phyloP scores from a whole-genome alignment of 1,139 yeast genomes.

The Hansenula sp. region DNA sequence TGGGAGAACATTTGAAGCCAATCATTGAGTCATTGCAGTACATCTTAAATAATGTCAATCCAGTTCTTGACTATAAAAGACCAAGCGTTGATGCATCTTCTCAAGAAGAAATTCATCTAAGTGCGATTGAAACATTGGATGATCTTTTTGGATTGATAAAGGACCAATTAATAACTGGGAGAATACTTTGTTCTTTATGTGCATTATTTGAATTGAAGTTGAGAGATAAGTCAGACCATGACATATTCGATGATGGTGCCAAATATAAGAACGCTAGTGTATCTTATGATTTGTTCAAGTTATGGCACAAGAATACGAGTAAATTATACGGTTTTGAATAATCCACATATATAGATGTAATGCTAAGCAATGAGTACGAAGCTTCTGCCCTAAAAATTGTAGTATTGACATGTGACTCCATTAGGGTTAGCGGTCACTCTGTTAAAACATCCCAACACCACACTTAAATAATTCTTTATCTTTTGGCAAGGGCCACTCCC shows the following conservation, averaged over 20 bases:
- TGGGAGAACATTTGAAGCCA: not conserved
- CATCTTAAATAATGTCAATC: constrained; percentile 11
- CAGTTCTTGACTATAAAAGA: constrained; percentile 18
- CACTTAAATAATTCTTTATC: no score
- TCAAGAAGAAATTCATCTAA: not conserved
- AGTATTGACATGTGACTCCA: no score
- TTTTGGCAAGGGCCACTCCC: no score
- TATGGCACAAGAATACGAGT: constrained; percentile 15
- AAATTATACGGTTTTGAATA: constrained; percentile 28
- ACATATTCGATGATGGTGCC: not conserved
- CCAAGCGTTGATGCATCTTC: not conserved
- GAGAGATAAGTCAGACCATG: constrained; percentile 4
- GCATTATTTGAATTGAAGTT: constrained; percentile 23
- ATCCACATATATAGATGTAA: no score
- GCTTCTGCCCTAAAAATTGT: no score
- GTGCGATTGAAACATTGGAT: constrained; percentile 10
- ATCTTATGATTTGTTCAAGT: constrained; percentile 3
- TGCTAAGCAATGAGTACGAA: no score
- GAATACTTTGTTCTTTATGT: constrained; percentile 28
- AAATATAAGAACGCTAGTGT: not conserved
- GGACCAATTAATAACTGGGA: constrained; percentile 25
- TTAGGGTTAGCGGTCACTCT: no score
- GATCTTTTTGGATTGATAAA: constrained; percentile 19
- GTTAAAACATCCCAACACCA: not conserved
- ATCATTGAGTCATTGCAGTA: constrained; percentile 3